Evolutionary conservation across 495 filamentous ascomycete genomes (phyloP).

Genomic region (Trichoderma reesei): DNA sequence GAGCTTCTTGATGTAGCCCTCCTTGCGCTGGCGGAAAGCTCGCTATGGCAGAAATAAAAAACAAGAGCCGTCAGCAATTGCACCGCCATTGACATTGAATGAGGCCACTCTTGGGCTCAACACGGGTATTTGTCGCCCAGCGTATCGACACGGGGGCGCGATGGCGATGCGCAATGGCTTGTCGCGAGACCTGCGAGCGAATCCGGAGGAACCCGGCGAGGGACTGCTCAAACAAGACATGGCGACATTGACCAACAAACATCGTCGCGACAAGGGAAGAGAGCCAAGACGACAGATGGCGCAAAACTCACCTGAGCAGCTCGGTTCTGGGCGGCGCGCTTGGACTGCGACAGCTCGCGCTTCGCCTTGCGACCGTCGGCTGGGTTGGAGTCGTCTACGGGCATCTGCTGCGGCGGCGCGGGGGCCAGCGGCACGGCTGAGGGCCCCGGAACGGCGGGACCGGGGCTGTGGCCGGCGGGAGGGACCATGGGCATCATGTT

Average conservation of each 20-base stretch:
- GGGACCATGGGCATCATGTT: slow-evolving; percentile 25
- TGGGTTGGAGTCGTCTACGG: slow-evolving; percentile 19
- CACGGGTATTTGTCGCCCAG: neutral
- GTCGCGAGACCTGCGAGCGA: neutral
- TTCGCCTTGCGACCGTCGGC: slow-evolving; percentile 47
- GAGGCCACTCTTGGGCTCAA: neutral
- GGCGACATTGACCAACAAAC: neutral
- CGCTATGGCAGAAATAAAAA: slow-evolving; percentile 62
- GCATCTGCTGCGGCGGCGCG: slow-evolving; percentile 10
- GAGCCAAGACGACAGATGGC: neutral
- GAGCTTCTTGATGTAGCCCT: slow-evolving; percentile 93
- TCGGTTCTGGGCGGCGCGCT: slow-evolving; percentile 92
- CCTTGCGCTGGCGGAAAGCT: slow-evolving; percentile 95
- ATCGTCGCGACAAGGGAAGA: neutral
- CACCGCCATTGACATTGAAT: neutral
- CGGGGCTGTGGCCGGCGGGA: slow-evolving; percentile 16
- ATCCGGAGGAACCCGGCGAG: neutral
- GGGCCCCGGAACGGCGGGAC: slow-evolving; percentile 18
- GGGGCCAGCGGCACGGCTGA: slow-evolving; percentile 10
- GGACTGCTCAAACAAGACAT: too few relatives aligned
- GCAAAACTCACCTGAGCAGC: slow-evolving; percentile 71
- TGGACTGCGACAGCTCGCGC: slow-evolving; percentile 85
- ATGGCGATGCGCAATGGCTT: slow-evolving; percentile 8
- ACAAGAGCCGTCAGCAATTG: slow-evolving; percentile 13
- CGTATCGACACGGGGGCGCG: neutral